Percentiles rank a stretch among this genome's conserved stretches.
Conservation (phyloP, 768 basidiomycete species). For the Lentinula detonsa region DNA sequence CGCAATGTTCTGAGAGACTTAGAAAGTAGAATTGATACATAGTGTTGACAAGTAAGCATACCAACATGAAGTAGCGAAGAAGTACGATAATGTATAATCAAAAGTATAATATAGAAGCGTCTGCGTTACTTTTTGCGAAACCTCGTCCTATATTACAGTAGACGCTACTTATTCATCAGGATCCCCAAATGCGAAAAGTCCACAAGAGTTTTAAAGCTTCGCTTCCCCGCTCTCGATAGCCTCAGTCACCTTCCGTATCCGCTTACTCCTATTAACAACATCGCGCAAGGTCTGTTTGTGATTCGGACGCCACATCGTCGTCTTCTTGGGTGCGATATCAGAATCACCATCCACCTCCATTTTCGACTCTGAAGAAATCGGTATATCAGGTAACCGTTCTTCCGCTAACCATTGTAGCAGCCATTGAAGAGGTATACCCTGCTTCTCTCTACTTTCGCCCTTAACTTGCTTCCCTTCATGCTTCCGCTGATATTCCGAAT, state of each 20-base stretch:
- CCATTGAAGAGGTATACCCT: conserved; percentile 40
- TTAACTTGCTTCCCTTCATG: not conserved
- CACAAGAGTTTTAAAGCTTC: not conserved
- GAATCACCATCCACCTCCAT: not conserved
- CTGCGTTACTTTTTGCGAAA: not conserved
- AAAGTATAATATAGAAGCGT: too few relatives aligned
- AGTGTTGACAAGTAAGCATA: too few relatives aligned
- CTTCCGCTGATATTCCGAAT: not conserved
- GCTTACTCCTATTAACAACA: conserved; percentile 19
- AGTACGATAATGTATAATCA: too few relatives aligned
- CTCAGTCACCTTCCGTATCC: conserved; percentile 5
- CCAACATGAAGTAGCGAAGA: too few relatives aligned
- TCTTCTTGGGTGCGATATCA: not conserved
- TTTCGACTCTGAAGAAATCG: not conserved
- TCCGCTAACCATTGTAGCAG: conserved; percentile 43
- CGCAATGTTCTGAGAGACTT: too few relatives aligned
- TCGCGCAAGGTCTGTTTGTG: conserved; percentile 29
- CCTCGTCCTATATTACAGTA: not conserved
- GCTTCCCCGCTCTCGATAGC: not conserved
- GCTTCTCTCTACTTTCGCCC: conserved; percentile 19
- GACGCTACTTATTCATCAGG: not conserved
- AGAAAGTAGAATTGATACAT: too few relatives aligned
- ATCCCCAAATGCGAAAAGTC: not conserved
- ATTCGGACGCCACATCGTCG: conserved; percentile 28
- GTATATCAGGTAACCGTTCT: conserved; percentile 42